Evolutionary conservation across 805 yeast species (phyloP).

Genomic region (Wickerhamia fluorescens): DNA sequence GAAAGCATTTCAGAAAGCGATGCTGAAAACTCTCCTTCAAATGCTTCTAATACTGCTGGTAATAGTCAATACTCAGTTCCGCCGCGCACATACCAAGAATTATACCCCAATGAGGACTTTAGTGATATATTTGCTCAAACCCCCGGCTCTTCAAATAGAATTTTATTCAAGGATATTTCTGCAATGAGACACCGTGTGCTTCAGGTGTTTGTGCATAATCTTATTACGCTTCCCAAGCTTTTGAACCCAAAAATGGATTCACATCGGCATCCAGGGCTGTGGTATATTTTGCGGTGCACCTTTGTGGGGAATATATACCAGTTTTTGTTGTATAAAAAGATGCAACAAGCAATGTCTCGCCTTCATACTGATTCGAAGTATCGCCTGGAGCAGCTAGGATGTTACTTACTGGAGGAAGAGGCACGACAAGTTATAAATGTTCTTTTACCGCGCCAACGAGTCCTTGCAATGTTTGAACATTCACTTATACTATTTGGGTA

Average conservation of each 20-base stretch:
- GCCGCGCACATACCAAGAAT: conserved; percentile 20
- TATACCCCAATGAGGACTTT: conserved; percentile 26
- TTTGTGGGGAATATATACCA: conserved; percentile 23
- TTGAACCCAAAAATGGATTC: conserved; percentile 28
- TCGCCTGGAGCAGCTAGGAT: no score
- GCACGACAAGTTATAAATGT: no score
- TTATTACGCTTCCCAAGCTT: conserved; percentile 25
- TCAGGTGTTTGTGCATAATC: conserved; percentile 19
- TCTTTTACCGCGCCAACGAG: conserved; percentile 5
- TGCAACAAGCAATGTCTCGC: no score
- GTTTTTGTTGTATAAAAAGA: conserved; percentile 23
- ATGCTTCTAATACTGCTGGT: no score
- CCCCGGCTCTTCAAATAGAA: no score
- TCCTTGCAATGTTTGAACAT: conserved; percentile 18
- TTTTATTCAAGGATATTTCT: no score
- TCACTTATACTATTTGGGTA: conserved; percentile 23
- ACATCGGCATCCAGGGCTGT: conserved; percentile 35
- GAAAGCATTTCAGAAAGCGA: no score
- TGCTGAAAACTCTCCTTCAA: conserved; percentile 8
- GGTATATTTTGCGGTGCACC: conserved; percentile 30
- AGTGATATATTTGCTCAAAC: no score
- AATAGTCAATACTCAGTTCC: no score
- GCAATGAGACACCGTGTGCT: no score
- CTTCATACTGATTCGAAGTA: conserved; percentile 30
- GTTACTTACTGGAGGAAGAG: no score